These are phyloP conservation scores for Fusarium haematococcum DNA, from an alignment of 2,329 filamentous ascomycete species.

Conservation along the genomic window DNA sequence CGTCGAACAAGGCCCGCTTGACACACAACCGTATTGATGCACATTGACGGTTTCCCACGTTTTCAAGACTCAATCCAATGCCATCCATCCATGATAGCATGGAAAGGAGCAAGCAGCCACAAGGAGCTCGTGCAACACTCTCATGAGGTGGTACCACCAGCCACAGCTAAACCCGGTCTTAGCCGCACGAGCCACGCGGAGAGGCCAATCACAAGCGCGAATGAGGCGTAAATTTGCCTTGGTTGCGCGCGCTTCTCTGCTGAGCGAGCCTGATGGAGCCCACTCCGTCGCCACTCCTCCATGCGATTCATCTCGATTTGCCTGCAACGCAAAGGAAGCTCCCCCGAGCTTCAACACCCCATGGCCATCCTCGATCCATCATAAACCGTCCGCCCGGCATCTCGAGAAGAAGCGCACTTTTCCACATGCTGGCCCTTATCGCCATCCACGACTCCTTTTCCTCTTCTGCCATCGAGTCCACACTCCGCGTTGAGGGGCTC, in stretches of 20 bases:
- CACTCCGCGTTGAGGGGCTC: slow-evolving; percentile 36
- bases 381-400: slow-evolving; percentile 28
- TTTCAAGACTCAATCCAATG: not conserved
- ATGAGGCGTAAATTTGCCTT: slow-evolving; percentile 34
- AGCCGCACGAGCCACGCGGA: slow-evolving; percentile 22
- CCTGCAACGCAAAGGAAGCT: slow-evolving; percentile 41
- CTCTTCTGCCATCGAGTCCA: slow-evolving; percentile 19
- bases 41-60: not conserved
- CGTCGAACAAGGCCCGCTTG: not conserved
- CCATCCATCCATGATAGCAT: not conserved
- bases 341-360: slow-evolving; percentile 34
- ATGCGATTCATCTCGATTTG: slow-evolving; percentile 45
- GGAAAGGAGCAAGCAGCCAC: not conserved
- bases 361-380: slow-evolving; percentile 43
- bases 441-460: slow-evolving; percentile 6
- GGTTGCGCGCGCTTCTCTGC: slow-evolving; percentile 32
- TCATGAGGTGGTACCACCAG: slow-evolving; percentile 14
- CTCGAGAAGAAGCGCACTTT: slow-evolving; percentile 18
- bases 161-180: slow-evolving; percentile 14
- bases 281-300: slow-evolving; percentile 35
- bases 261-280: slow-evolving; percentile 31
- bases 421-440: slow-evolving; percentile 21
- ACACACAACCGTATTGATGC: not conserved
- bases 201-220: slow-evolving; percentile 26
- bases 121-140: slow-evolving; percentile 1